Evolutionary conservation across 306 rosid species (phyloP).

Genomic region (Medicago arabica): DNA sequence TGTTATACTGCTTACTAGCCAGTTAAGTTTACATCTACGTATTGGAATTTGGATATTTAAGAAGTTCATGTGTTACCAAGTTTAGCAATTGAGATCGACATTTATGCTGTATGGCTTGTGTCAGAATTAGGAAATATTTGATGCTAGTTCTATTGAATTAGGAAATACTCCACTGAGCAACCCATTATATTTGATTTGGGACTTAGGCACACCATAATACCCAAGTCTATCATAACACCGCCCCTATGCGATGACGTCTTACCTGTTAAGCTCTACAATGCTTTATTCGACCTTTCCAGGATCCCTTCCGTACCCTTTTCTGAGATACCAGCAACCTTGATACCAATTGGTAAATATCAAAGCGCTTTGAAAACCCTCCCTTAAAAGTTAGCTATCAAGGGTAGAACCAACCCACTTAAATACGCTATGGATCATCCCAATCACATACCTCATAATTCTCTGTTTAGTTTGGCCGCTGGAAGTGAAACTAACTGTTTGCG

Average conservation of each 20-base stretch:
- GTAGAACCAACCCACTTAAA: neutral
- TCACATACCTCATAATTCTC: too few species aligned
- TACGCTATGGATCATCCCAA: neutral
- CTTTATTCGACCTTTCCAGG: too few species aligned
- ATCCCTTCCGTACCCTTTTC: neutral
- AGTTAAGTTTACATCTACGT: neutral
- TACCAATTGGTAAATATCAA: neutral
- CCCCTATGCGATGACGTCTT: too few species aligned
- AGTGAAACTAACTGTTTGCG: too few species aligned
- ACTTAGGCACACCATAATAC: too few species aligned
- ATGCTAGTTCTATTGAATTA: neutral
- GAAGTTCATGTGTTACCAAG: neutral
- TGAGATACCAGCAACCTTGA: neutral
- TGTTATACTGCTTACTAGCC: constrained; percentile 10
- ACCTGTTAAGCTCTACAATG: too few species aligned
- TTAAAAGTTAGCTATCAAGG: too few species aligned
- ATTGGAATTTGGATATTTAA: constrained; percentile 15
- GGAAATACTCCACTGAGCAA: too few species aligned
- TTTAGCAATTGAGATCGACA: neutral
- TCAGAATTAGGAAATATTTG: neutral
- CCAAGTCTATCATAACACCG: too few species aligned
- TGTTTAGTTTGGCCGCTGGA: too few species aligned
- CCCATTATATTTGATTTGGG: neutral
- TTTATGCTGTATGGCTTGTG: neutral
- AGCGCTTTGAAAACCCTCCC: neutral